Evolutionary conservation across 2,329 filamentous ascomycete species (phyloP), one percentile per base, ranked within the genome.

Genomic region (Tolypocladium ovalisporum): DNA sequence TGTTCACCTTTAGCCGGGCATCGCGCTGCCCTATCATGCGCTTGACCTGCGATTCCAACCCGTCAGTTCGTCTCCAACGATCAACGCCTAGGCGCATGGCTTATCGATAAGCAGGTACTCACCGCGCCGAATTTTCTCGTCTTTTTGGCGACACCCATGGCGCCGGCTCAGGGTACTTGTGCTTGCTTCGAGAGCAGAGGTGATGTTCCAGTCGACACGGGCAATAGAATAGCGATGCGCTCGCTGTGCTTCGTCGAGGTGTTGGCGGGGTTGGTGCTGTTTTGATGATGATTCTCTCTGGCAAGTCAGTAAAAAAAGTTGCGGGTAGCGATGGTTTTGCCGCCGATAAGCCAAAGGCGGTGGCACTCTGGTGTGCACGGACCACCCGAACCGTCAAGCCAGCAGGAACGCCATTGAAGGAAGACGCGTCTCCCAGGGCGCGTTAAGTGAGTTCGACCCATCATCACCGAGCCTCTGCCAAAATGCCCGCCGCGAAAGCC

Each of bases 131-230:
- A 97, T 77, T 97, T 97, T 77, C 92, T 86, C 56, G 90, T 96
- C 72, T 86, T 90, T 78, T 96, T 96, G 62, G 86, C 84, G 64
- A 91, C 84, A 75, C 91, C 92, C 93, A 97, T 97, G 61, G 58
- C 63, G 52, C 49, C 59, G 36, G 44, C 19, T 32, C 22, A 9
- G 36, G 37, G 36, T 15, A 7, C 4, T 56, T n/a, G 29, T 1
- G 39, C 17, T 9, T 10, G 52, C 6, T 42, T 54, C 15, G 15
- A 6, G 27, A 12, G 2, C n/a, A 2, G 5, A 6, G 6, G 8
- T 22, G 9, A 13, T 34, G 17, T 3, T 22, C 9, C 5, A 10
- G 47, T 22, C 47, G 19, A 3, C 10, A 12, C 47, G 29, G 32
- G 10, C 10, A 52, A 22, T 35, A 4, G 19, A 52, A 27, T 1